Conservation (phyloP, 2,329 filamentous ascomycete genomes). For the Monosporascus sp. region DNA sequence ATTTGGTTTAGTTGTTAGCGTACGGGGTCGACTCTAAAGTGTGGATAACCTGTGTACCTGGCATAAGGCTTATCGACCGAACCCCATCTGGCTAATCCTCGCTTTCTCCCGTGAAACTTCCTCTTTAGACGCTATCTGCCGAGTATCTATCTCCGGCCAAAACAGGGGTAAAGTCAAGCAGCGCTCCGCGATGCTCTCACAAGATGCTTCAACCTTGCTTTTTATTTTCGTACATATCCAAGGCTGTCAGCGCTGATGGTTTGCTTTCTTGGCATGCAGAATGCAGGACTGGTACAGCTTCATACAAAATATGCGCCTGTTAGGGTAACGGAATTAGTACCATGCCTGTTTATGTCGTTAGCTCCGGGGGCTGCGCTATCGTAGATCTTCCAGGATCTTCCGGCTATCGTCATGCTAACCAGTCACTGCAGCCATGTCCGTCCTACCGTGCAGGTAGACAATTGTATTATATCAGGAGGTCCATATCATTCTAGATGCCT, state of each 20-base stretch:
- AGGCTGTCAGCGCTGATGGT: too few species aligned
- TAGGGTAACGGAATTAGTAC: too few species aligned
- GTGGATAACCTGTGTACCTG: too few species aligned
- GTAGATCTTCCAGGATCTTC: not conserved
- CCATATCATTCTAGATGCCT: not conserved
- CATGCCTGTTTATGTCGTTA: too few species aligned
- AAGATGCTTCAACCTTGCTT: too few species aligned
- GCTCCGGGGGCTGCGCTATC: not conserved
- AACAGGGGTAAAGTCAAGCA: not conserved
- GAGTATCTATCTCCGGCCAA: not conserved
- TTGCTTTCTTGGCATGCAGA: too few species aligned
- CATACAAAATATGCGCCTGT: too few species aligned
- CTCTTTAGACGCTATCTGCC: not conserved
- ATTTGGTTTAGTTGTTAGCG: too few species aligned
- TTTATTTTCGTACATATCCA: too few species aligned
- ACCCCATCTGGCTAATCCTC: not conserved
- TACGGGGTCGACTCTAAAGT: too few species aligned
- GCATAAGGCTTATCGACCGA: not conserved
- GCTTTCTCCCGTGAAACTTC: not conserved
- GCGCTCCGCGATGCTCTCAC: not conserved
- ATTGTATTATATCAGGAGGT: not conserved
- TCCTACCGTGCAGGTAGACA: not conserved
- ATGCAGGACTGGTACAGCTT: too few species aligned
- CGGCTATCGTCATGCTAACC: not conserved
- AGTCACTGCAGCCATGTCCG: not conserved